A percentile compares a stretch with the other conserved stretches of the same genome.
Conservation (phyloP, 495 filamentous ascomycete genomes). For the Margaritispora aquatica region DNA sequence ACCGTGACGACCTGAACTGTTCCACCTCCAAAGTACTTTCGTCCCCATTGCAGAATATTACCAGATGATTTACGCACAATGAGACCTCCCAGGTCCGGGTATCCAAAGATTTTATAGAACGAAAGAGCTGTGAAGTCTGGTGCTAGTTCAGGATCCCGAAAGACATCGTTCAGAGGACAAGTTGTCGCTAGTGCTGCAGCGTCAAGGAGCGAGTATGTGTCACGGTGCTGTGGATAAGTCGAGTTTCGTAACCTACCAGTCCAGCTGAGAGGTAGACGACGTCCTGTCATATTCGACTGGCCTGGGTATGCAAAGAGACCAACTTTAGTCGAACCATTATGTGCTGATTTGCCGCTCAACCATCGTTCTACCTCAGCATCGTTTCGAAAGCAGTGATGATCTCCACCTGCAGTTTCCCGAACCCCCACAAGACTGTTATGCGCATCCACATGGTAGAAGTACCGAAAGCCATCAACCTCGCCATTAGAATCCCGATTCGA, state of each 20-base stretch:
- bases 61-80: conserved; percentile 67
- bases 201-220: conserved; percentile 72
- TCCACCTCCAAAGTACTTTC: conserved; percentile 83
- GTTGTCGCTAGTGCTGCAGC: conserved; percentile 77
- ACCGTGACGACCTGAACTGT: conserved; percentile 76
- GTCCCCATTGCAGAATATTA: conserved; percentile 49
- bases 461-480: conserved; percentile 50
- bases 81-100: conserved; percentile 81
- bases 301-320: conserved; percentile 69
- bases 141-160: conserved; percentile 51
- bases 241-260: conserved; percentile 42
- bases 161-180: conserved; percentile 55
- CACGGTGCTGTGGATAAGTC: conserved; percentile 22
- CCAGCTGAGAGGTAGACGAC: conserved; percentile 60
- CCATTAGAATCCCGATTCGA: conserved; percentile 5
- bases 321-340: conserved; percentile 42
- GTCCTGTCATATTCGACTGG: conserved; percentile 74
- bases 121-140: conserved; percentile 85
- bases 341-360: conserved; percentile 65
- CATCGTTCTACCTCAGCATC: conserved; percentile 64
- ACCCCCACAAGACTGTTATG: conserved; percentile 85
- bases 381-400: conserved; percentile 49
- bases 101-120: conserved; percentile 97
- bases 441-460: conserved; percentile 72
- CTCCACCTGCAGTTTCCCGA: conserved; percentile 62